Percentiles rank a stretch among this genome's conserved stretches.
Evolutionary conservation across 805 yeast species (phyloP).

Genomic region (Metschnikowia aberdeeniae): DNA sequence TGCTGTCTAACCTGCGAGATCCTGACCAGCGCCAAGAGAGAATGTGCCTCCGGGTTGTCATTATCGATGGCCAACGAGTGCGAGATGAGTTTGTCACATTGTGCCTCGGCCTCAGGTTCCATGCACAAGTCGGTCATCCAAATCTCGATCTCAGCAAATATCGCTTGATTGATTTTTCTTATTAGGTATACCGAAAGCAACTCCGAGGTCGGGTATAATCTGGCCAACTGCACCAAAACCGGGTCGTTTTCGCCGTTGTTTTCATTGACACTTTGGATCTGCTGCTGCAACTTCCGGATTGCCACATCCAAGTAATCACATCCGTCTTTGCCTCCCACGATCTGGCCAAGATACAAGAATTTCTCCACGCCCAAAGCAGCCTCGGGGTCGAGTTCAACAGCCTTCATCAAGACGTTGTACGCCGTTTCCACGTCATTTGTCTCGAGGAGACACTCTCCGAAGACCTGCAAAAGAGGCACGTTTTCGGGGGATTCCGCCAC

Average conservation of each 20-base stretch:
- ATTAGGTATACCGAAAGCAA: slow-evolving; percentile 32
- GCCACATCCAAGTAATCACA: slow-evolving; percentile 60
- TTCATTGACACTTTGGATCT: slow-evolving; percentile 31
- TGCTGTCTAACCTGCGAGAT: slow-evolving; percentile 75
- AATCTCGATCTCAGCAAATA: slow-evolving; percentile 82
- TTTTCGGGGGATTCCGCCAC: slow-evolving; percentile 28
- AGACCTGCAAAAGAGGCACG: slow-evolving; percentile 48
- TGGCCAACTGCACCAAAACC: slow-evolving; percentile 23
- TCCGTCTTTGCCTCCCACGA: slow-evolving; percentile 80
- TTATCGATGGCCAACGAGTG: slow-evolving; percentile 60
- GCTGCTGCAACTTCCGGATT: slow-evolving; percentile 41
- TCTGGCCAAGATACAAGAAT: slow-evolving; percentile 86
- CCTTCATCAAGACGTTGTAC: slow-evolving; percentile 52
- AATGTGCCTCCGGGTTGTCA: slow-evolving; percentile 74
- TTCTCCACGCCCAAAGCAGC: slow-evolving; percentile 72
- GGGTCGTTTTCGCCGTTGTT: slow-evolving; percentile 22
- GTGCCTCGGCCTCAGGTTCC: slow-evolving; percentile 81
- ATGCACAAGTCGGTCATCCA: slow-evolving; percentile 98
- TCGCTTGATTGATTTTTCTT: slow-evolving; percentile 67
- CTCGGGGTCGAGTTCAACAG: slow-evolving; percentile 66
- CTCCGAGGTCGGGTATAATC: slow-evolving; percentile 22
- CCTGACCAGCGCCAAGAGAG: slow-evolving; percentile 78
- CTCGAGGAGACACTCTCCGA: slow-evolving; percentile 80
- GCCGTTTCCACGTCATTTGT: slow-evolving; percentile 77
- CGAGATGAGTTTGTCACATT: slow-evolving; percentile 69